phyloP scores from a whole-genome alignment of 1,139 yeast species.

The Nakaseomyces uthaithaninus region DNA sequence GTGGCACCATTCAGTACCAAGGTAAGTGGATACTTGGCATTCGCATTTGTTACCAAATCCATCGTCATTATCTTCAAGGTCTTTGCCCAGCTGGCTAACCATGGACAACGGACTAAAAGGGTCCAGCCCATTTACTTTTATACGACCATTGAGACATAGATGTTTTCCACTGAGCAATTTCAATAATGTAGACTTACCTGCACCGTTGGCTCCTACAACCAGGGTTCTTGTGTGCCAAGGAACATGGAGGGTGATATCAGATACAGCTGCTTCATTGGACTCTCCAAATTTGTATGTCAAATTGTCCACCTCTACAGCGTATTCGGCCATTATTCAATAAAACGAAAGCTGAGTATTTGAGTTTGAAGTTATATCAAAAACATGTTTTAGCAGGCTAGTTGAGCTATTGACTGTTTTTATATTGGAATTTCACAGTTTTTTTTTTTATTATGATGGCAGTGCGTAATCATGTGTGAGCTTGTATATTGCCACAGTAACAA shows the following conservation, averaged over 20 bases:
- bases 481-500: too few species aligned
- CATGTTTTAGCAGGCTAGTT: too few species aligned
- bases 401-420: too few species aligned
- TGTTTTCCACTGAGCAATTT: conserved; percentile 87
- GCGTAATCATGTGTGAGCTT: too few species aligned
- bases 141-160: conserved; percentile 61
- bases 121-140: conserved; percentile 66
- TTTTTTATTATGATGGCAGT: too few species aligned
- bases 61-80: conserved; percentile 18
- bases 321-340: conserved; percentile 6
- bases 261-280: conserved; percentile 58
- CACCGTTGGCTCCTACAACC: conserved; percentile 90
- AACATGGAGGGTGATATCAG: conserved; percentile 50
- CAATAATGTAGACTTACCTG: conserved; percentile 87
- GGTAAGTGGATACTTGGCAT: conserved; percentile 59
- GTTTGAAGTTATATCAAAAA: too few species aligned
- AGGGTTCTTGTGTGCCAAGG: conserved; percentile 70
- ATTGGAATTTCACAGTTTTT: too few species aligned
- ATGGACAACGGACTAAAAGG: conserved; percentile 53
- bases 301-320: conserved; percentile 56
- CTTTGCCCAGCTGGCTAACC: conserved; percentile 6
- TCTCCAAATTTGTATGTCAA: conserved; percentile 64
- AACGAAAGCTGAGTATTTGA: too few species aligned
- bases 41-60: conserved; percentile 32
- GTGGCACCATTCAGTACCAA: conserved; percentile 97